These are phyloP conservation scores for Gypsophila paniculata DNA, from an alignment of 179 eudicot species.

Conservation along the genomic window DNA sequence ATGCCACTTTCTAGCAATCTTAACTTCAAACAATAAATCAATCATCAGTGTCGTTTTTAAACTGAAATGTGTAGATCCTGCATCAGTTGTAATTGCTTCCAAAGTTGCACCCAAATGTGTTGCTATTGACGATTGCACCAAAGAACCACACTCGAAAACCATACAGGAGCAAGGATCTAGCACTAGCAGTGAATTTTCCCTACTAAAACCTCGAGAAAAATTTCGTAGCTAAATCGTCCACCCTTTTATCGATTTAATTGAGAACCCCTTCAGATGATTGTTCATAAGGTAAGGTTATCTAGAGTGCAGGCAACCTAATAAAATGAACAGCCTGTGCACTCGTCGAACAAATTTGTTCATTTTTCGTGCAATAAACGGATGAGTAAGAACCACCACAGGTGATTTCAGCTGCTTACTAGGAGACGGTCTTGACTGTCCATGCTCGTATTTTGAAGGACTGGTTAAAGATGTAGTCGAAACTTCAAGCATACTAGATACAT, in stretches of 20 bases:
- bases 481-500: conserved; percentile 7
- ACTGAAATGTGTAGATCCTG: background rate
- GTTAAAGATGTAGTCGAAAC: background rate
- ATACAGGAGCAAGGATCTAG: background rate
- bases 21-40: background rate
- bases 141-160: background rate
- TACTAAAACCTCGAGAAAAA: conserved; percentile 26
- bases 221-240: background rate
- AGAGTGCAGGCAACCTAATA: conserved; percentile 30
- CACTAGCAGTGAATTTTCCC: conserved; percentile 17
- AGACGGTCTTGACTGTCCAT: conserved; percentile 7
- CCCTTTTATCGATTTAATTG: background rate
- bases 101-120: background rate
- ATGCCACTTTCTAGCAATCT: background rate
- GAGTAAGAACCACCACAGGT: conserved; percentile 14
- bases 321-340: conserved; percentile 23
- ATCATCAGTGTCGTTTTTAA: background rate
- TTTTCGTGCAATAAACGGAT: conserved; percentile 19
- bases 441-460: conserved; percentile 5
- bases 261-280: background rate
- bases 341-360: conserved; percentile 22
- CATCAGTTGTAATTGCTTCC: background rate
- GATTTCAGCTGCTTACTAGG: conserved; percentile 12
- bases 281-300: conserved; percentile 3
- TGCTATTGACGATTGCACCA: background rate